Base-by-base conservation (phyloP, 495 filamentous ascomycete species). In the Aspergillus nidulans region DNA sequence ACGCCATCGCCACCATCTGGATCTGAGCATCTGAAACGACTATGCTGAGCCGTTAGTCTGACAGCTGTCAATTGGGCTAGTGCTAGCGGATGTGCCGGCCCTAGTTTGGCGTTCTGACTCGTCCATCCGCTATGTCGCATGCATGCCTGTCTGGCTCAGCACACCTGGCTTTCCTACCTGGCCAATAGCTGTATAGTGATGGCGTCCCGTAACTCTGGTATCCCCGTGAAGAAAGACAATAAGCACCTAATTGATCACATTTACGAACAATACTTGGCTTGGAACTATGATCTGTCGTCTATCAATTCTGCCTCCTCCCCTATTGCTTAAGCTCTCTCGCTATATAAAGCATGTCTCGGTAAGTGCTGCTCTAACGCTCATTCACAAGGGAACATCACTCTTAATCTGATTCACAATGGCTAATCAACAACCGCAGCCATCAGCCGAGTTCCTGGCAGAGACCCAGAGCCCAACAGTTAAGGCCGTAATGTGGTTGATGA, bases 401-500 rank as follows among this genome's bases (percentile, higher is more conserved):
- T 12, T 2, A 26, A 13, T 16, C 38, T 10, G 24, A 41, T 30
- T 7, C 18, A 36, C 26, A 18, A 53, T 53, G 51, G 28, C 40
- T 38, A 24, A 26, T 32, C 41, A 45, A 19, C 18, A 19, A 23
- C 26, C 51, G 18, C 18, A 19, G 9, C 40, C 51, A 25, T 53
- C 51, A 16, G 18, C 51, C 15, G 51, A 24, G 9, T 53, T 53
- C 20, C 25, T 53, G 41, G 51, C 51, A 6, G 26, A 53, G 41
- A 53, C 40, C 20, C 57, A 55, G 48, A 59, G 36, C 34, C 42
- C 63, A 13, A 56, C 53, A 3, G 36, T 68, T 7, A 49, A 63
- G 40, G 66, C 59, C 8, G 66, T 66, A 24, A 64, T 66, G 57
- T 68, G 66, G 66, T 52, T 55, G 26, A 62, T 68, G 63, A 34